phyloP scores from a whole-genome alignment of 768 basidiomycete species.

The Mycena amicta region DNA sequence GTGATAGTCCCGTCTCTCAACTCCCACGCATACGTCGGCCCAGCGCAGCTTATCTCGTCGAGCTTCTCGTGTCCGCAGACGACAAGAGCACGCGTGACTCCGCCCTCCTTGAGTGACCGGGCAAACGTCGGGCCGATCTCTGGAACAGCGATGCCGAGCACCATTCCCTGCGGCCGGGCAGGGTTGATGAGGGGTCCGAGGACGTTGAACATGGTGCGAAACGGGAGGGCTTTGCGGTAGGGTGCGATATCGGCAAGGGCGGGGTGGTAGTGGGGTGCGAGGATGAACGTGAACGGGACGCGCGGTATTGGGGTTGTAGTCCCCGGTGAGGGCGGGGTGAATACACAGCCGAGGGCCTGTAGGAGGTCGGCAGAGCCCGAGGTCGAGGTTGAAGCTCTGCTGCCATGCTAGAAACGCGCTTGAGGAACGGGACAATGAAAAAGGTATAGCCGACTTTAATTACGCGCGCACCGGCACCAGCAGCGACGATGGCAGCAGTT shows the following conservation, averaged over 20 bases:
- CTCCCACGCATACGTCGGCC: constrained; percentile 84
- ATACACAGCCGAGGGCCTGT: constrained; percentile 78
- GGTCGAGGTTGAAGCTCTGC: constrained; percentile 87
- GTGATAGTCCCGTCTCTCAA: constrained; percentile 70
- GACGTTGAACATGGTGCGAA: constrained; percentile 96
- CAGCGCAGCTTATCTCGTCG: constrained; percentile 96
- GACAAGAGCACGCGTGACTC: constrained; percentile 83
- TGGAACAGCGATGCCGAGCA: constrained; percentile 85
- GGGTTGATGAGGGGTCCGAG: constrained; percentile 95
- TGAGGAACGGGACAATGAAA: constrained; percentile 11
- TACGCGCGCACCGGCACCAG: constrained; percentile 91
- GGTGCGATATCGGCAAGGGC: constrained; percentile 80
- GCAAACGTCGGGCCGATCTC: constrained; percentile 85
- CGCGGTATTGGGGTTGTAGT: constrained; percentile 60
- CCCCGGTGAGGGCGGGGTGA: constrained; percentile 63
- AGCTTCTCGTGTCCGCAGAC: constrained; percentile 91
- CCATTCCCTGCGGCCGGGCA: constrained; percentile 81
- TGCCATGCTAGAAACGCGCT: constrained; percentile 72
- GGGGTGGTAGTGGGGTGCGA: constrained; percentile 94
- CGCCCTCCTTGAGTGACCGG: constrained; percentile 66
- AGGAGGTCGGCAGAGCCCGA: constrained; percentile 95
- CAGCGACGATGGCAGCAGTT: constrained; percentile 89
- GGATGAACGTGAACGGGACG: constrained; percentile 88
- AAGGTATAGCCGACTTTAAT: constrained; percentile 67
- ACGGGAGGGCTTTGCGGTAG: constrained; percentile 82